These are phyloP conservation scores for Diaporthe citriasiana DNA, from an alignment of 2,329 filamentous ascomycete genomes.

Conservation along the genomic window DNA sequence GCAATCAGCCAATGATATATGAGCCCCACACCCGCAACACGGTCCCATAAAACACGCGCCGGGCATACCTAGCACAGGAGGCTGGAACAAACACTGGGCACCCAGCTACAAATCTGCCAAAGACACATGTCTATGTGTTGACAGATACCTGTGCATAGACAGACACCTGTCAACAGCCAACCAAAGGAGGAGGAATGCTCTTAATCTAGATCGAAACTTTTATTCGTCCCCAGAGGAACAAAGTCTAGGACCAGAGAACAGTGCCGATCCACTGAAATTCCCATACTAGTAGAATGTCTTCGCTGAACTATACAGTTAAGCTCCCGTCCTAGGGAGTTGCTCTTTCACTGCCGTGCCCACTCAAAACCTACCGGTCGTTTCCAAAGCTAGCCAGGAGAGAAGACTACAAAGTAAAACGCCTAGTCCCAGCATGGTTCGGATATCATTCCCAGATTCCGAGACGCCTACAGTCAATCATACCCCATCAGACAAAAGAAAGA, in stretches of 20 bases:
- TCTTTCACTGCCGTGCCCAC: not conserved
- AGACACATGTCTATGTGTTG: not conserved
- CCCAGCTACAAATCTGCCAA: too few species aligned
- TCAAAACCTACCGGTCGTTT: not conserved
- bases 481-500: slow-evolving; percentile 12
- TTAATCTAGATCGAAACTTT: slow-evolving; percentile 1
- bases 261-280: slow-evolving; percentile 3
- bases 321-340: not conserved
- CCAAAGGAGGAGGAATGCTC: not conserved
- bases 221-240: not conserved
- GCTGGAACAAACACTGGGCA: slow-evolving; percentile 24
- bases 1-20: not conserved
- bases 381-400: not conserved
- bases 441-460: slow-evolving; percentile 33
- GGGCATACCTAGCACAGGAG: not conserved
- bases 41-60: slow-evolving; percentile 25
- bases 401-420: slow-evolving; percentile 7
- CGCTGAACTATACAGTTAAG: not conserved
- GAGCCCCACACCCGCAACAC: not conserved
- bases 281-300: slow-evolving; percentile 8
- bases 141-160: not conserved
- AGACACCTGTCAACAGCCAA: not conserved
- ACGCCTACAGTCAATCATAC: slow-evolving; percentile 28
- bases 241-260: not conserved
- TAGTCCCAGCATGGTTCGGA: slow-evolving; percentile 30